Evolutionary conservation across 2,329 filamentous ascomycete genomes (phyloP), one percentile per base, ranked within the genome.

Genomic region (Penicillium glabrum): DNA sequence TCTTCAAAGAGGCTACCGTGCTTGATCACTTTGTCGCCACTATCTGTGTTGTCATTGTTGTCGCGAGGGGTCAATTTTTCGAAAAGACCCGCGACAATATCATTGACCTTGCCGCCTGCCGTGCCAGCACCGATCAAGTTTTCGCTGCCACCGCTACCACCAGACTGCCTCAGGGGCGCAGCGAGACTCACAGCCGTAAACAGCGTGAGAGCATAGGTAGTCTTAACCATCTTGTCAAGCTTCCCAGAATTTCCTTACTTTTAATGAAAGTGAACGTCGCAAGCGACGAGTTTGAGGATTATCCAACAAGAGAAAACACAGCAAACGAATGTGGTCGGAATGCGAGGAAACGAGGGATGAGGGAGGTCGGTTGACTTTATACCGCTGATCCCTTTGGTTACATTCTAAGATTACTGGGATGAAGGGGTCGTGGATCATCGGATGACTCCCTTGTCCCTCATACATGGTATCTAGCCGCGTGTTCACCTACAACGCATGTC

Each of bases 151-250:
- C 54, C 59, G 29, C 59, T 54, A 13, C 31, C 31, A 26, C 51
- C 53, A 5, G 27, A 29, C 16, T 56, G 59, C 11, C 50, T 35
- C 50, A 67, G 5, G 2, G 64, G 64, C 3, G 61, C 64, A 24
- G 64, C 64, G 49, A 67, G 29, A 45, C 63, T 64, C 57, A 63
- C 43, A n/a, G 64, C 64, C n/a, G 57, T 62, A 43, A 65, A 65
- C 21, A 67, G 59, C 41, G 63, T 61, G 6, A 67, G 54, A 21
- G 60, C 63, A 14, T 64, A 64, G n/a, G 60, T 63, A 46, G 61
- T 57, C 49, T 67, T 67, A 2, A 67, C 64, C 64, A 67, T 65
- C 7, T 33, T 66, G 53, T 46, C 41, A 31, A 5, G n/a, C 14
- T 51, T 35, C n/a, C 7, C 5, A 5, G 13, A 27, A 7, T 53